These are phyloP conservation scores for Ceratobasidium sp. DNA, from an alignment of 1,284 basidiomycete genomes.

Conservation along the genomic window DNA sequence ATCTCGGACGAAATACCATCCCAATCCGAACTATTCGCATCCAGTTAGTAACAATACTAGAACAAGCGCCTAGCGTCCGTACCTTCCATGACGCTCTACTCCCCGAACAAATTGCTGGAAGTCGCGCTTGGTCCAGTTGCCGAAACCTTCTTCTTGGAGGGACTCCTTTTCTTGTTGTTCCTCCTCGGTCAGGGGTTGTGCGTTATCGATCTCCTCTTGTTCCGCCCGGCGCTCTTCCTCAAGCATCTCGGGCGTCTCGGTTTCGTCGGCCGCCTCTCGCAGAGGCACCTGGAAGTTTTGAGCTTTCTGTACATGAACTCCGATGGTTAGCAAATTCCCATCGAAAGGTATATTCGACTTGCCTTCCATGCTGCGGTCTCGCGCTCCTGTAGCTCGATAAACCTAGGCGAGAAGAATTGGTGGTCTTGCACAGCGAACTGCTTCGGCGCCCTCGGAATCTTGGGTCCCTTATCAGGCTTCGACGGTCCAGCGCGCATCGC, in stretches of 20 bases:
- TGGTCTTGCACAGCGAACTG: conserved; percentile 94
- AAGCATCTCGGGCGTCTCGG: conserved; percentile 86
- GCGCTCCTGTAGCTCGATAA: conserved; percentile 88
- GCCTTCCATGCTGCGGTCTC: conserved; percentile 89
- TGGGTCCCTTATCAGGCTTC: conserved; percentile 87
- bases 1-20: conserved; percentile 88
- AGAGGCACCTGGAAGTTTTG: conserved; percentile 58
- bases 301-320: conserved; percentile 21
- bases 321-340: neutral
- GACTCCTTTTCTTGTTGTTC: conserved; percentile 85
- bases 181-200: conserved; percentile 90
- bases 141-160: conserved; percentile 83
- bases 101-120: conserved; percentile 93
- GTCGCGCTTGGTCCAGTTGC: conserved; percentile 91
- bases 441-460: conserved; percentile 89
- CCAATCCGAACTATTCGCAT: conserved; percentile 69
- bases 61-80: conserved; percentile 50
- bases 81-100: conserved; percentile 91
- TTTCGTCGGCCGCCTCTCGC: conserved; percentile 76
- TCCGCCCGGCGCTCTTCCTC: conserved; percentile 85
- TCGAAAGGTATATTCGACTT: conserved; percentile 47
- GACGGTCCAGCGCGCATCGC: conserved; percentile 84
- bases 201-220: conserved; percentile 89
- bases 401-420: conserved; percentile 93
- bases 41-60: conserved; percentile 2